phyloP scores from a whole-genome alignment of 1,284 basidiomycete genomes.

The Trichosporon sp. region DNA sequence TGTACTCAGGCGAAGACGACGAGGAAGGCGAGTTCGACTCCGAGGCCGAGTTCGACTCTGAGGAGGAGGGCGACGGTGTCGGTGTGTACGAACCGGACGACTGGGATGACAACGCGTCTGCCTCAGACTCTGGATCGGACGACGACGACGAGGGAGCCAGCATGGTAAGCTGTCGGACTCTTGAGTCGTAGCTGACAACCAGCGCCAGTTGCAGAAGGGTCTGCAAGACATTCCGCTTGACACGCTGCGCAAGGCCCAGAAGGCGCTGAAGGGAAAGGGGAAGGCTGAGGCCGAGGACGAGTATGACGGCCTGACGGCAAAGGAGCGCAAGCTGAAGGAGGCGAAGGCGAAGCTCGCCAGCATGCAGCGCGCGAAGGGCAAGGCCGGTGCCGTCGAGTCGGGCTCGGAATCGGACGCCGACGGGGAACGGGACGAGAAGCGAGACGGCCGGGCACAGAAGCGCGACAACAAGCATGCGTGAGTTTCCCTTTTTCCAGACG shows the following conservation, averaged over 20 bases:
- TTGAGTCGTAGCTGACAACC: background rate
- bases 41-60: slow-evolving; percentile 33
- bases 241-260: slow-evolving; percentile 50
- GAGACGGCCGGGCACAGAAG: slow-evolving; percentile 55
- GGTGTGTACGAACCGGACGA: slow-evolving; percentile 45
- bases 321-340: slow-evolving; percentile 26
- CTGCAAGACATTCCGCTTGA: slow-evolving; percentile 33
- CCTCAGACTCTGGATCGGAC: slow-evolving; percentile 22
- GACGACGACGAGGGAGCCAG: slow-evolving; percentile 17
- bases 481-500: slow-evolving; percentile 42
- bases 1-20: slow-evolving; percentile 52
- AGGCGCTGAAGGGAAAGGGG: slow-evolving; percentile 15
- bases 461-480: slow-evolving; percentile 84
- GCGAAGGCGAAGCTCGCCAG: slow-evolving; percentile 39
- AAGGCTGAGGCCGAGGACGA: slow-evolving; percentile 26
- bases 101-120: slow-evolving; percentile 41
- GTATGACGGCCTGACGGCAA: background rate
- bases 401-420: slow-evolving; percentile 21
- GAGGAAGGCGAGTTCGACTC: slow-evolving; percentile 52
- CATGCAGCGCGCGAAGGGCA: slow-evolving; percentile 42
- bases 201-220: slow-evolving; percentile 17
- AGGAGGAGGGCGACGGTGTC: slow-evolving; percentile 35
- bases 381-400: slow-evolving; percentile 23
- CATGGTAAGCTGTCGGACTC: slow-evolving; percentile 21
- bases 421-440: slow-evolving; percentile 32